Conservation (phyloP, 768 basidiomycete species). For the Pleurotus tuoliensis region DNA sequence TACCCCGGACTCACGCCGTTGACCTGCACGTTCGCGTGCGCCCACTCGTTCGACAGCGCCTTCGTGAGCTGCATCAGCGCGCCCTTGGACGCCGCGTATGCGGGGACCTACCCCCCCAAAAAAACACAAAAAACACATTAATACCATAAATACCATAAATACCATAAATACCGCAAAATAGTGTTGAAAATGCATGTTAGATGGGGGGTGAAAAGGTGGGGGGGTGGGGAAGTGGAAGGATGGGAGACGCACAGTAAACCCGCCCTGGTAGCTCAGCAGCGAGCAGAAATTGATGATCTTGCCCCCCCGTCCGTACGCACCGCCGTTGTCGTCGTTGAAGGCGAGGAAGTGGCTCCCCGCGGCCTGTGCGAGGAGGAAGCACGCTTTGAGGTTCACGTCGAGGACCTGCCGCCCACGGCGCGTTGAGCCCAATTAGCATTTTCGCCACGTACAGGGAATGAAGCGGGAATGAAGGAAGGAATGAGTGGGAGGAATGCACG, state of each 20-base stretch:
- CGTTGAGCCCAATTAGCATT: too few relatives aligned
- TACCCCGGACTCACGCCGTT: constrained; percentile 89
- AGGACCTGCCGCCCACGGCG: constrained; percentile 50
- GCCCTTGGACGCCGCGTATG: constrained; percentile 90
- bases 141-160: constrained; percentile 37
- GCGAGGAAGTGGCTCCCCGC: constrained; percentile 90
- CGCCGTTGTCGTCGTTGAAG: constrained; percentile 22
- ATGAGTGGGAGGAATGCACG: constrained; percentile 12
- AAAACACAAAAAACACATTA: constrained; percentile 53
- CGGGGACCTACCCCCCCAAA: constrained; percentile 54
- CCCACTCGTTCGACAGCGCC: constrained; percentile 93
- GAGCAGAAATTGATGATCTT: constrained; percentile 76
- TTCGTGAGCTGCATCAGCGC: constrained; percentile 84
- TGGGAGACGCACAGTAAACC: constrained; percentile 40
- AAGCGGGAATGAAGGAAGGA: neutral
- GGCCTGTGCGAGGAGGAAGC: constrained; percentile 80
- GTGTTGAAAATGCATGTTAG: neutral
- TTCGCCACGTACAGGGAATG: neutral
- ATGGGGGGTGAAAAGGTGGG: too few relatives aligned
- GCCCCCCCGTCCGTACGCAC: constrained; percentile 27
- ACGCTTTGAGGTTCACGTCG: constrained; percentile 83
- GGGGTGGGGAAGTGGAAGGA: too few relatives aligned
- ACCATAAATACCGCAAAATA: constrained; percentile 41
- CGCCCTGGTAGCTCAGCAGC: constrained; percentile 59
- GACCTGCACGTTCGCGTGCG: constrained; percentile 80